Evolutionary conservation across 75 land plant species (phyloP).

Genomic region (Azolla pinnata): DNA sequence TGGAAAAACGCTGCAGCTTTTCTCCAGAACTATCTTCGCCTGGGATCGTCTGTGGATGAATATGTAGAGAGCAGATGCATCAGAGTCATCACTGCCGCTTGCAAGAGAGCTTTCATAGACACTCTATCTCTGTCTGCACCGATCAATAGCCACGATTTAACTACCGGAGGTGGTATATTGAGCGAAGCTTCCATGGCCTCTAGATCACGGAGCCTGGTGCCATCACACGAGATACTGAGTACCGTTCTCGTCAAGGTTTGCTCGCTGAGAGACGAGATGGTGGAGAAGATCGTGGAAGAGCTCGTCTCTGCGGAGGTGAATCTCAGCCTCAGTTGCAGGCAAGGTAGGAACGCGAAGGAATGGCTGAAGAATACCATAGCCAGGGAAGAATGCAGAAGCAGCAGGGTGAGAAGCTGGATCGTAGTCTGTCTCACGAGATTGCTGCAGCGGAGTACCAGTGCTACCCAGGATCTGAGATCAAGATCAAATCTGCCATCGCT

Average conservation of each 20-base stretch:
- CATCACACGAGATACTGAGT: conserved; percentile 22
- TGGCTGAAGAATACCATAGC: conserved; percentile 25
- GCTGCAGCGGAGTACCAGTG: conserved; percentile 28
- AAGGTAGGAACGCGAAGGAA: conserved; percentile 25
- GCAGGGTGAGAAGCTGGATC: conserved; percentile 21
- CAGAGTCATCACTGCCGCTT: conserved; percentile 24
- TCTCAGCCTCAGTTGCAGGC: conserved; percentile 32
- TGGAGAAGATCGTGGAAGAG: conserved; percentile 23
- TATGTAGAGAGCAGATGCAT: conserved; percentile 31
- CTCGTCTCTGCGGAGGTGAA: conserved; percentile 28
- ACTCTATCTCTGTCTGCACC: conserved; percentile 31
- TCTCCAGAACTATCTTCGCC: conserved; percentile 15
- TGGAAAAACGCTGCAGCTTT: conserved; percentile 25
- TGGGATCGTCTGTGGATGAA: conserved; percentile 30
- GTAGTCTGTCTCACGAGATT: conserved; percentile 27
- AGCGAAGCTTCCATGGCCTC: conserved; percentile 1
- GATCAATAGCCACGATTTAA: too few relatives aligned
- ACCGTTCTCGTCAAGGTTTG: conserved; percentile 20
- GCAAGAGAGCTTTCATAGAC: conserved; percentile 29
- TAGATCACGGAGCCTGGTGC: conserved; percentile 11
- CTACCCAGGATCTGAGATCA: conserved; percentile 20
- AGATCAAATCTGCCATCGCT: too few relatives aligned
- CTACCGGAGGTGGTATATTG: too few relatives aligned
- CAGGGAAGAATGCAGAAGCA: conserved; percentile 25
- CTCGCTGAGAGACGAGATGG: conserved; percentile 22